Base-by-base conservation (phyloP, 352 stramenopile species). In the Phytophthora kernoviae region DNA sequence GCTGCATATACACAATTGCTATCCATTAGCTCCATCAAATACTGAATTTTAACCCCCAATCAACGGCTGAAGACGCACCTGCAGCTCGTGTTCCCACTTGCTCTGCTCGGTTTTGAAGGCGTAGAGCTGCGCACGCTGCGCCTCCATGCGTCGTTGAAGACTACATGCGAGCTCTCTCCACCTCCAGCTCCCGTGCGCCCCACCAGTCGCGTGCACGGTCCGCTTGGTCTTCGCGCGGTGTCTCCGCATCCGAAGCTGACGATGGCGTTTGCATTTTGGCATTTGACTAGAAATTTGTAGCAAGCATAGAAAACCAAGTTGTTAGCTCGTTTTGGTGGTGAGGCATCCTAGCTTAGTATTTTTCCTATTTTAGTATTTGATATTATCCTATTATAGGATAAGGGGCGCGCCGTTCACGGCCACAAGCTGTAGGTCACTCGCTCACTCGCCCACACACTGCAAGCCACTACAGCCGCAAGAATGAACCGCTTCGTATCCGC, bases 41-140 rank as follows among this genome's bases (percentile, higher is more conserved):
- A 40, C n/a, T 21, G 4, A 15, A 8, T 45, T 21, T 5, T 4
- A 18, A 15, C 3, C n/a, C 34, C 3, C 12, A 10, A 10, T 4
- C 11, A 41, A 41, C 34, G 24, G 30, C 30, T 30, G 32, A 5
- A 33, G 8, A 58, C 39, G 15, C 22, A 84, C 75, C 72, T 88
- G 79, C 59, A 94, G 56, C 65, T 90, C 77, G 32, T 90, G 81
- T 53, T 94, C 81, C 82, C 79, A 92, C 49, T 94, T 94, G 77
- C 69, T 84, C 49, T 92, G 82, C 63, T 94, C 79, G 44, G 75
- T 77, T 66, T 92, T 91, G 66, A 92, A 91, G 52, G 85, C 79
- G 40, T 87, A 70, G 15, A 92, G 73, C 65, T 94, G 81, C 43
- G 73, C 72, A 15, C 79, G 75, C 58, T 93, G 85, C 27, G 76